Conservation (phyloP, 805 yeast genomes). For the Wickerhamiella allomyrinae region DNA sequence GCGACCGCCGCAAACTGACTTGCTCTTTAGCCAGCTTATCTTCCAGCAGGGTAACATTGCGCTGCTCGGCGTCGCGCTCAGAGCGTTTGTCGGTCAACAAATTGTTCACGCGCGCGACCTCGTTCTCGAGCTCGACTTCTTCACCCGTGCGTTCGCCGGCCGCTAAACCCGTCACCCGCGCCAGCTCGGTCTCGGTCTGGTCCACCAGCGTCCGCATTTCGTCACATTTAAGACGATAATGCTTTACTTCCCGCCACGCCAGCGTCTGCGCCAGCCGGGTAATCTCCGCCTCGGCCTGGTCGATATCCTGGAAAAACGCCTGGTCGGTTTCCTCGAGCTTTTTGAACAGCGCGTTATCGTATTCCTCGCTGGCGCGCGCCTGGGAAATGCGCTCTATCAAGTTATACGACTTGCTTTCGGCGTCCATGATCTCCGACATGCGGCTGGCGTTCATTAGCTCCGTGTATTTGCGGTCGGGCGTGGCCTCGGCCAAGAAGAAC, state of each 20-base stretch:
- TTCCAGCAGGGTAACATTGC: too few relatives aligned
- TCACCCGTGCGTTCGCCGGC: neutral
- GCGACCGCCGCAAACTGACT: too few relatives aligned
- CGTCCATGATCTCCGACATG: neutral
- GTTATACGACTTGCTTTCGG: neutral
- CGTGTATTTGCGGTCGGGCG: slow-evolving; percentile 55
- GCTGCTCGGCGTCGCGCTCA: too few relatives aligned
- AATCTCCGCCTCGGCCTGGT: slow-evolving; percentile 29
- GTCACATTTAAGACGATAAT: neutral
- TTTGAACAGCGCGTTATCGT: neutral
- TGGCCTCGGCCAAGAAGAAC: slow-evolving; percentile 66
- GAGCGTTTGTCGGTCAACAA: too few relatives aligned
- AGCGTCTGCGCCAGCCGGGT: slow-evolving; percentile 15
- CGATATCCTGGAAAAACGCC: slow-evolving; percentile 29
- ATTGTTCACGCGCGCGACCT: too few relatives aligned
- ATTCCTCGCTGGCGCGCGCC: neutral
- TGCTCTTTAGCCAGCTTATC: too few relatives aligned
- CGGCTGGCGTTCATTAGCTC: slow-evolving; percentile 50
- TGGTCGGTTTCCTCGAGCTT: neutral
- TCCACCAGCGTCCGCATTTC: neutral
- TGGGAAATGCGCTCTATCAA: too few relatives aligned
- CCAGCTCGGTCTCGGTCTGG: neutral
- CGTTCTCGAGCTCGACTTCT: neutral
- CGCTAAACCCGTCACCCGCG: neutral
- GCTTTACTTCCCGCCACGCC: neutral